Evolutionary conservation across 306 rosid species (phyloP).

Genomic region (Carpinus viminea): DNA sequence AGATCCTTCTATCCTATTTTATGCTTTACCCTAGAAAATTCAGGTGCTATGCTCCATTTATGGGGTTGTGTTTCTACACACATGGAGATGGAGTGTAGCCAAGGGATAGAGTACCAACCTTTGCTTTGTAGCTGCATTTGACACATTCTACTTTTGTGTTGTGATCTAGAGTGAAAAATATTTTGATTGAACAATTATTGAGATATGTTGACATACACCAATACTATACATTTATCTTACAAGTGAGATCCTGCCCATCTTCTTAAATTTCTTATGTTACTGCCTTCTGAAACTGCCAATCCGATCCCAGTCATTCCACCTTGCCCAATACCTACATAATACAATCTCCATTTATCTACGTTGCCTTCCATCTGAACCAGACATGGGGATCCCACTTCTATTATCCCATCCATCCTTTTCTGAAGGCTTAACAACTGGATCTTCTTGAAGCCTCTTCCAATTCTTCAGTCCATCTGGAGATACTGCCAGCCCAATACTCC

Average conservation of each 20-base stretch:
- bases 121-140: neutral
- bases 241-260: conserved; percentile 30
- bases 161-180: neutral
- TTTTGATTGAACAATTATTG: neutral
- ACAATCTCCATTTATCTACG: conserved; percentile 23
- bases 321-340: conserved; percentile 26
- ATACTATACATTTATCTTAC: conserved; percentile 14
- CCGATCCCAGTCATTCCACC: conserved; percentile 33
- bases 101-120: neutral
- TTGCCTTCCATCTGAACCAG: conserved; percentile 26
- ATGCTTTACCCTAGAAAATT: neutral
- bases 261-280: conserved; percentile 2
- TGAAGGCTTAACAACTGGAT: neutral
- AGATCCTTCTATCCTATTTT: neutral
- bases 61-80: neutral
- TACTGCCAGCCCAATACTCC: conserved; percentile 21
- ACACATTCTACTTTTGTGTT: neutral
- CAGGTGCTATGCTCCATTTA: neutral
- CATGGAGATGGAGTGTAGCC: neutral
- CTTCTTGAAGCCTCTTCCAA: conserved; percentile 17
- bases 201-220: conserved; percentile 1
- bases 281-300: conserved; percentile 33
- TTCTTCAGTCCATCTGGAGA: conserved; percentile 23
- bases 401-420: conserved; percentile 30
- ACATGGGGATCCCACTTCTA: conserved; percentile 30